Conservation (phyloP, 2,329 filamentous ascomycete species). For the Ustulina deusta region DNA sequence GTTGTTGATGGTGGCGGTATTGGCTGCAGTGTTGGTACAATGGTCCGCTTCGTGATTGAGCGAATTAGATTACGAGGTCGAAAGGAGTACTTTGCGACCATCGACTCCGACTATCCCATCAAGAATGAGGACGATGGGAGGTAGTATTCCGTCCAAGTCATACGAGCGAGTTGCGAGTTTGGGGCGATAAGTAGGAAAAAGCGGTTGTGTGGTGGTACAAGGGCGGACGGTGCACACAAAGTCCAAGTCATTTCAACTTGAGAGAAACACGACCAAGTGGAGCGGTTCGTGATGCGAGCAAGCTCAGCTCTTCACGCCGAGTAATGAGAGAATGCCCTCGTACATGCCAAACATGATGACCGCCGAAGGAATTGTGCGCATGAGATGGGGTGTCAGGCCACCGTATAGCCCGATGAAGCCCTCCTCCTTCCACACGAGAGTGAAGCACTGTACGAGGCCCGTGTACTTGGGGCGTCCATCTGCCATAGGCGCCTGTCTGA, state of each 20-base stretch:
- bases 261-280: neutral
- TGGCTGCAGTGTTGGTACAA: slow-evolving; percentile 24
- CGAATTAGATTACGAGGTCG: neutral
- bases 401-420: slow-evolving; percentile 88
- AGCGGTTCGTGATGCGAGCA: neutral
- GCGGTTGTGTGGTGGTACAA: slow-evolving; percentile 20
- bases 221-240: neutral
- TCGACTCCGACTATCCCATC: neutral
- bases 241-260: neutral
- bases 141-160: neutral
- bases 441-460: slow-evolving; percentile 88
- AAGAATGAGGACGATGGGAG: neutral
- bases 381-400: slow-evolving; percentile 89
- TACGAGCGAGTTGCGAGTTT: slow-evolving; percentile 15
- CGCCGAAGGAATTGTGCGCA: slow-evolving; percentile 90
- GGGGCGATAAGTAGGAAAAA: slow-evolving; percentile 13
- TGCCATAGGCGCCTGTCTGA: slow-evolving; percentile 84
- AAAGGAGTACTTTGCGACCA: neutral
- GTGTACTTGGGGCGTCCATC: slow-evolving; percentile 85
- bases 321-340: slow-evolving; percentile 64
- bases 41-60: neutral
- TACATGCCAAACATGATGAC: slow-evolving; percentile 98
- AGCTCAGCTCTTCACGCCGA: slow-evolving; percentile 49
- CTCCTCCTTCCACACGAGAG: slow-evolving; percentile 87
- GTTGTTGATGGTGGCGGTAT: slow-evolving; percentile 12